Evolutionary conservation across 768 basidiomycete genomes (phyloP), one percentile per base, ranked within the genome.

Genomic region (Butyriboletus loyo): DNA sequence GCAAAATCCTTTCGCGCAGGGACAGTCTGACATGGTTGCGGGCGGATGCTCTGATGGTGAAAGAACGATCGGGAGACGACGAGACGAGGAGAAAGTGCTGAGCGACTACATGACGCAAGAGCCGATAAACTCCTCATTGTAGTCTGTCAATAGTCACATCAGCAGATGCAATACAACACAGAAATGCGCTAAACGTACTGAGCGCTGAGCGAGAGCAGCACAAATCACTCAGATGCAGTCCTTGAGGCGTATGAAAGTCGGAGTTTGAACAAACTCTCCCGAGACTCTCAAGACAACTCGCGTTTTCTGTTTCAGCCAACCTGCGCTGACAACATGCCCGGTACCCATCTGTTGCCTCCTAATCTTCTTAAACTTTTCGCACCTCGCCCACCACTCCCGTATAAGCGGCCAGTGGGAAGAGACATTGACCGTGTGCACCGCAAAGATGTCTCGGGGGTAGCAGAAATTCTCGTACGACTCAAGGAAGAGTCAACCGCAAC

Each of bases 301-400:
- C 40, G 32, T 34, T n/a, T 49, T 65, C 57, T 50, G 37, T 42
- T 35, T 46, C 47, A 22, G 53, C 19, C 53, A 32, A 27, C 46
- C 35, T 17, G 45, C 27, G 49, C 55, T 28, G 50, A 54, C 65
- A 50, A 38, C 8, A 78, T 78, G 77, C 78, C 77, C 10, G 89
- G 88, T 43, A 93, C 92, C 4, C 91, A 95, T 73, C 78, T 95
- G 22, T 81, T 99, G 22, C 96, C 96, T 4, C 93, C 93, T 4
- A 97, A 98, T 72, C 83, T 99, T 47, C 85, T 98, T 70, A 94
- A 96, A 69, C 87, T 98, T 59, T 99, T 98, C 69, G 87, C 92
- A 0, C 94, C 97, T 5, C 85, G 97, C 7, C 92, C 96, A 1
- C 89, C 87, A 3, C 80, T 98, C 4, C 88, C 89, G 1, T 98